Percentiles rank a stretch among this genome's conserved stretches.
These are phyloP conservation scores for Letharia columbiana DNA, from an alignment of 495 filamentous ascomycete genomes.

Conservation along the genomic window DNA sequence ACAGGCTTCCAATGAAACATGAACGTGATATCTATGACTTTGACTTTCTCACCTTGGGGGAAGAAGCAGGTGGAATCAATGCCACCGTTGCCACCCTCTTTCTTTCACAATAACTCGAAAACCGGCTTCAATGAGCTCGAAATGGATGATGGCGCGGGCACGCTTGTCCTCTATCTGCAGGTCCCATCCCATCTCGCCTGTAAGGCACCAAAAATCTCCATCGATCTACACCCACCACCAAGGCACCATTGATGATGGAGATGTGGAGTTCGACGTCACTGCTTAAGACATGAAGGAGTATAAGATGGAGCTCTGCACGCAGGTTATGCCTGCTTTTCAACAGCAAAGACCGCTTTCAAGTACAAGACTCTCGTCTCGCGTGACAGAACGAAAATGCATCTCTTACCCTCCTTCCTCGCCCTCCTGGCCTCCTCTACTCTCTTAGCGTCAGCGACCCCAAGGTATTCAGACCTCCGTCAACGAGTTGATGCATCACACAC, in stretches of 20 bases:
- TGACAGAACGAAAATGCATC: neutral
- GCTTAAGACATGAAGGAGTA: neutral
- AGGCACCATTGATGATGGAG: neutral
- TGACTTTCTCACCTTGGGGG: neutral
- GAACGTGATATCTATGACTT: neutral
- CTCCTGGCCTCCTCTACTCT: neutral
- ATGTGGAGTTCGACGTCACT: neutral
- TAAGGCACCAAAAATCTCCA: neutral
- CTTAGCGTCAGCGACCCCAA: constrained; percentile 7
- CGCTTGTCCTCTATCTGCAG: constrained; percentile 15
- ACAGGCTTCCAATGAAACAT: neutral
- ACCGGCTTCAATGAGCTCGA: neutral
- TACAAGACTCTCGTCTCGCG: neutral
- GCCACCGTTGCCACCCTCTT: neutral
- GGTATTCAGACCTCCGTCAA: neutral
- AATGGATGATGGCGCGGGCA: neutral
- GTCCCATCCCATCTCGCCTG: neutral
- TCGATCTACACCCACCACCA: neutral
- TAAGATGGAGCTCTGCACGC: neutral
- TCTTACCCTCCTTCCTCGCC: constrained; percentile 5
- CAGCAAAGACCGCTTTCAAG: neutral
- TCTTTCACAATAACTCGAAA: too few relatives aligned
- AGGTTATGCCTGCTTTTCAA: neutral
- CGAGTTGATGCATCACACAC: constrained; percentile 5
- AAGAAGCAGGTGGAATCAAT: neutral